phyloP scores from a whole-genome alignment of 768 basidiomycete species.

The Leccinum arenicola region DNA sequence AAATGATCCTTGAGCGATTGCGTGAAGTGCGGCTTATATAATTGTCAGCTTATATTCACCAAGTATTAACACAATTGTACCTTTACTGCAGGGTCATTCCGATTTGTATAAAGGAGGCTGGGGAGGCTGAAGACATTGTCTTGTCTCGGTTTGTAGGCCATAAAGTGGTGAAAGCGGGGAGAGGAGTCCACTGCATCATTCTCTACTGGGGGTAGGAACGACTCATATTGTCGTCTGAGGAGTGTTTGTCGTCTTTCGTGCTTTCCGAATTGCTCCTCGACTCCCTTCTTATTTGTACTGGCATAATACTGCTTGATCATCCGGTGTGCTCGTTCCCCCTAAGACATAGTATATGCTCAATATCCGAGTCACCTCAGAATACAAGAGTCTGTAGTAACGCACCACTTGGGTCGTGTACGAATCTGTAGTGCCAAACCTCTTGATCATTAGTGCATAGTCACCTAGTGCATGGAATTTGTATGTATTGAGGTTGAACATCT shows the following conservation, averaged over 20 bases:
- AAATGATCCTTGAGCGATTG: conserved; percentile 22
- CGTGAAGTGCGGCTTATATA: conserved; percentile 12
- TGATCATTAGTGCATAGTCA: conserved; percentile 29
- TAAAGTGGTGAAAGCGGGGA: not conserved
- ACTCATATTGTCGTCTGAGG: not conserved
- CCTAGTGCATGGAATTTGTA: conserved; percentile 38
- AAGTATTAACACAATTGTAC: not conserved
- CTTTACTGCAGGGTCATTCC: conserved; percentile 7
- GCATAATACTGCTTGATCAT: not conserved
- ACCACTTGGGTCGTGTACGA: conserved; percentile 24
- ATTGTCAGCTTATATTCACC: too few species aligned
- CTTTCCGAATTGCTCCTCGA: not conserved
- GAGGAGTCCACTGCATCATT: not conserved
- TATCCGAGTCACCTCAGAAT: not conserved
- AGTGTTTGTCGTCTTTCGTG: not conserved
- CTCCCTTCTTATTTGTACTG: not conserved
- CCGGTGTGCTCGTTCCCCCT: not conserved
- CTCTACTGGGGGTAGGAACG: not conserved
- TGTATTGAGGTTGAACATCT: conserved; percentile 29
- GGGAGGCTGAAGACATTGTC: conserved; percentile 1
- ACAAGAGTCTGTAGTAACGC: conserved; percentile 6
- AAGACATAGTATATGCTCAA: not conserved
- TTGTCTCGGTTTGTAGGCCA: not conserved
- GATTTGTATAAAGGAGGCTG: not conserved
- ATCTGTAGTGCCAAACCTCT: conserved; percentile 29